Evolutionary conservation across 768 basidiomycete genomes (phyloP).

Genomic region (Gautieria morchelliformis): DNA sequence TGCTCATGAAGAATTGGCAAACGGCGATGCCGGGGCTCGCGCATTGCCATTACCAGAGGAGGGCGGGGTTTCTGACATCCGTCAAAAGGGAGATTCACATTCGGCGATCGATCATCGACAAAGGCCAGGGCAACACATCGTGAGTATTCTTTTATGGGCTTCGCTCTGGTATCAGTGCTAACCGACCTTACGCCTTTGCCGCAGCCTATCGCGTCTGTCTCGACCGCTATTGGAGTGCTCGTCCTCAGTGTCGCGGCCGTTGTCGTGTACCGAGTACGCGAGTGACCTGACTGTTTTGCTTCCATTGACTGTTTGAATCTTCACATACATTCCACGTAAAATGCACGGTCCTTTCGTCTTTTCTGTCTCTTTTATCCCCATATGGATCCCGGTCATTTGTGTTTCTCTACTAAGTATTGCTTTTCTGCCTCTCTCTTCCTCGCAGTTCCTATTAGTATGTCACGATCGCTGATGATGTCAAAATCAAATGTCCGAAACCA

Average conservation of each 20-base stretch:
- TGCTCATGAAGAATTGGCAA: too few relatives aligned
- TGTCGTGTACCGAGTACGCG: conserved; percentile 33
- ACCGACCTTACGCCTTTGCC: conserved; percentile 13
- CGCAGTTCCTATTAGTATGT: too few relatives aligned
- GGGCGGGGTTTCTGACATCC: too few relatives aligned
- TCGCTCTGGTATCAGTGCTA: conserved; percentile 20
- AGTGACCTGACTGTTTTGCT: background rate
- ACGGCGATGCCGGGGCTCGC: background rate
- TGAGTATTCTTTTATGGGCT: conserved; percentile 9
- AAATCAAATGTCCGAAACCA: too few relatives aligned
- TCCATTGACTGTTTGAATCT: background rate
- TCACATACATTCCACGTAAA: background rate
- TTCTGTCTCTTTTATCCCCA: too few relatives aligned
- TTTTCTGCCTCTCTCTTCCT: too few relatives aligned
- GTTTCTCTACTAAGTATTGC: too few relatives aligned
- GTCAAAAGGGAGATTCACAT: too few relatives aligned
- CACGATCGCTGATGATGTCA: too few relatives aligned
- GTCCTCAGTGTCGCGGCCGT: conserved; percentile 60
- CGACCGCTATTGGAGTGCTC: conserved; percentile 52
- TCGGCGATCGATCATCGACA: too few relatives aligned
- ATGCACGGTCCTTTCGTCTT: too few relatives aligned
- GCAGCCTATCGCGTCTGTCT: conserved; percentile 25
- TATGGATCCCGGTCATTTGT: too few relatives aligned
- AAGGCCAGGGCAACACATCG: background rate
- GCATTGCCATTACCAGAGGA: background rate